Evolutionary conservation across 2,329 filamentous ascomycete genomes (phyloP).

Genomic region (Lachnellula hyalina): DNA sequence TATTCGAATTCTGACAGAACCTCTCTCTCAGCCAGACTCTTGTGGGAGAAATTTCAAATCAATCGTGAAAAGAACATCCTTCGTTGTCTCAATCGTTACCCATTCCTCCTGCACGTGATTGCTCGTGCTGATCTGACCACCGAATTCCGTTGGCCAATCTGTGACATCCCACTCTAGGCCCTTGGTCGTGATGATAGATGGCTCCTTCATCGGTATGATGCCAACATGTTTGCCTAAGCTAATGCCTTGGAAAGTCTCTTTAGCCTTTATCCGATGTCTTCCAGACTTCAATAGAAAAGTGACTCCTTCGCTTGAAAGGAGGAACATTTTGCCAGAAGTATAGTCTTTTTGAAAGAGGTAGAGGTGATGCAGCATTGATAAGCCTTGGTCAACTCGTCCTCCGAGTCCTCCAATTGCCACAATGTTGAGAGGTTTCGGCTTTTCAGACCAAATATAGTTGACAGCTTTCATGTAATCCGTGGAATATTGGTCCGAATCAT

Average conservation of each 20-base stretch:
- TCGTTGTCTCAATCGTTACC: slow-evolving; percentile 57
- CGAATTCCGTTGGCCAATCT: slow-evolving; percentile 74
- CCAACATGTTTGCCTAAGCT: slow-evolving; percentile 66
- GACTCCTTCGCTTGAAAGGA: slow-evolving; percentile 73
- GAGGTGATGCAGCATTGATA: slow-evolving; percentile 84
- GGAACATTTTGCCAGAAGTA: slow-evolving; percentile 60
- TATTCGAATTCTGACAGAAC: neutral
- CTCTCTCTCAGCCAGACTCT: neutral
- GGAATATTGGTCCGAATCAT: slow-evolving; percentile 74
- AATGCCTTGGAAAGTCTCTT: slow-evolving; percentile 10
- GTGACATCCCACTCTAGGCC: slow-evolving; percentile 90
- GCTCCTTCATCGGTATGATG: slow-evolving; percentile 77
- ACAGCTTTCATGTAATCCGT: slow-evolving; percentile 90
- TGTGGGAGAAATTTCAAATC: slow-evolving; percentile 37
- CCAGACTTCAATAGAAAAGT: slow-evolving; percentile 74
- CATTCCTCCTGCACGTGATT: slow-evolving; percentile 63
- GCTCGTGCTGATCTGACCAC: slow-evolving; percentile 70
- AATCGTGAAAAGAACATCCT: slow-evolving; percentile 69
- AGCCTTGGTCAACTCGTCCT: slow-evolving; percentile 85
- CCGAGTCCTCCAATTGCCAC: slow-evolving; percentile 79
- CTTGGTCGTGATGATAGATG: slow-evolving; percentile 68
- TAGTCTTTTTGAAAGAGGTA: slow-evolving; percentile 54
- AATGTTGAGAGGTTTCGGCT: slow-evolving; percentile 50
- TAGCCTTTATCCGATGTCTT: slow-evolving; percentile 60
- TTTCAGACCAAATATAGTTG: slow-evolving; percentile 42